Conservation (phyloP, 2,329 filamentous ascomycete species). For the Ceratocystis lukuohia region DNA sequence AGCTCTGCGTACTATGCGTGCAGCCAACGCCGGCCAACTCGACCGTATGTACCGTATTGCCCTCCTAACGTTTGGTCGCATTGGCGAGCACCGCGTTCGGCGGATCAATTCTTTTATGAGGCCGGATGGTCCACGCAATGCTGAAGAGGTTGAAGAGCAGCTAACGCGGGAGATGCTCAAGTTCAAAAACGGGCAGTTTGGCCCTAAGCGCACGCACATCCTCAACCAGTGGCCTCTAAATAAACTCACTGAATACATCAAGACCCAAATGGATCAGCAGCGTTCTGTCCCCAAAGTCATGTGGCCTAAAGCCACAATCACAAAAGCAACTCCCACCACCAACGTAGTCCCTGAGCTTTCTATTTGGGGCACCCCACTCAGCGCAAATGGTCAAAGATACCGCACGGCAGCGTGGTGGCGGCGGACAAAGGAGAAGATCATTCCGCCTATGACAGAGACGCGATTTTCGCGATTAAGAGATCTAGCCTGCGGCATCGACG, state of each 20-base stretch:
- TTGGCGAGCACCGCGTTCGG: conserved; percentile 37
- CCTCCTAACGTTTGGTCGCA: conserved; percentile 38
- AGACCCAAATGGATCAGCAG: conserved; percentile 31
- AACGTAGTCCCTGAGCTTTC: conserved; percentile 32
- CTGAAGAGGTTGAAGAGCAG: conserved; percentile 30
- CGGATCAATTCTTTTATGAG: conserved; percentile 32
- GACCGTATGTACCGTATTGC: conserved; percentile 36
- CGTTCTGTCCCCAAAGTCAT: conserved; percentile 20
- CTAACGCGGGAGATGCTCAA: conserved; percentile 15
- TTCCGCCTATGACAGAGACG: conserved; percentile 28
- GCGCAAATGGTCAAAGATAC: conserved; percentile 8
- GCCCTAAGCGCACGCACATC: conserved; percentile 24
- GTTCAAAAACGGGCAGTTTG: background rate
- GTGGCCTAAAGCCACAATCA: conserved; percentile 25
- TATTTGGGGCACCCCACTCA: conserved; percentile 35
- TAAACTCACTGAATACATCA: conserved; percentile 32
- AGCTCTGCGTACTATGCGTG: conserved; percentile 36
- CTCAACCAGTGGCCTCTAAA: conserved; percentile 37
- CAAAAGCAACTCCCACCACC: background rate
- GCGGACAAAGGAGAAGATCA: conserved; percentile 31
- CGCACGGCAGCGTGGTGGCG: conserved; percentile 33
- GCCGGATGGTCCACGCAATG: conserved; percentile 29
- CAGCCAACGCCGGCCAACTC: conserved; percentile 39
- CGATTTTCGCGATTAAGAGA: conserved; percentile 8
- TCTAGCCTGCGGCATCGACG: conserved; percentile 13